phyloP scores from a whole-genome alignment of 1,284 basidiomycete genomes.

The Leccinum holopus region DNA sequence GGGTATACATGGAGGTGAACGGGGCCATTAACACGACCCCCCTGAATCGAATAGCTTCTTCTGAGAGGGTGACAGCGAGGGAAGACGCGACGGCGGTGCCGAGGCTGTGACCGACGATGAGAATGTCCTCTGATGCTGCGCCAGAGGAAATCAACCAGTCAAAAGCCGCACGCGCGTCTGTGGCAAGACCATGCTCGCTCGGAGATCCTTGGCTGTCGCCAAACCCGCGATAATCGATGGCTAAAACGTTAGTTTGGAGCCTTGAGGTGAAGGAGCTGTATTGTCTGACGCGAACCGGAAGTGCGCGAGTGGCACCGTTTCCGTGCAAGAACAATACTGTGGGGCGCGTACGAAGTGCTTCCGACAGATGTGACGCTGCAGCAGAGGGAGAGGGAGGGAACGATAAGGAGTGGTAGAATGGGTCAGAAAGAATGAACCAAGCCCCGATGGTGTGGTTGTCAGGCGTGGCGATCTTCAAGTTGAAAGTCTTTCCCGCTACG shows the following conservation, averaged over 20 bases:
- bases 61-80: slow-evolving; percentile 57
- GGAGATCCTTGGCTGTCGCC: slow-evolving; percentile 83
- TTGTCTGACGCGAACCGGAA: slow-evolving; percentile 58
- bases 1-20: slow-evolving; percentile 64
- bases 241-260: slow-evolving; percentile 74
- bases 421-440: slow-evolving; percentile 85
- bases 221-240: slow-evolving; percentile 91
- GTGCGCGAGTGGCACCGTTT: slow-evolving; percentile 79
- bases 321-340: slow-evolving; percentile 91
- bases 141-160: slow-evolving; percentile 71
- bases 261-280: slow-evolving; percentile 63
- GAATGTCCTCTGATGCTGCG: slow-evolving; percentile 56
- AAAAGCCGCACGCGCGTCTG: slow-evolving; percentile 80
- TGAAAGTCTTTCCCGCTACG: slow-evolving; percentile 75
- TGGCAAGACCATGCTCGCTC: slow-evolving; percentile 69
- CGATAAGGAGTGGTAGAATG: slow-evolving; percentile 54
- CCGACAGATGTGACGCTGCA: slow-evolving; percentile 31
- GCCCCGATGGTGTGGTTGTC: slow-evolving; percentile 83
- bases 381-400: slow-evolving; percentile 37
- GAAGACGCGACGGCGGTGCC: slow-evolving; percentile 77
- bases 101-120: slow-evolving; percentile 79
- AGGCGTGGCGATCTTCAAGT: slow-evolving; percentile 66
- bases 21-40: slow-evolving; percentile 77
- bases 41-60: slow-evolving; percentile 50
- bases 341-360: slow-evolving; percentile 60